Conservation (phyloP, 2,329 filamentous ascomycete species). For the Gnomoniopsis smithogilvyi region DNA sequence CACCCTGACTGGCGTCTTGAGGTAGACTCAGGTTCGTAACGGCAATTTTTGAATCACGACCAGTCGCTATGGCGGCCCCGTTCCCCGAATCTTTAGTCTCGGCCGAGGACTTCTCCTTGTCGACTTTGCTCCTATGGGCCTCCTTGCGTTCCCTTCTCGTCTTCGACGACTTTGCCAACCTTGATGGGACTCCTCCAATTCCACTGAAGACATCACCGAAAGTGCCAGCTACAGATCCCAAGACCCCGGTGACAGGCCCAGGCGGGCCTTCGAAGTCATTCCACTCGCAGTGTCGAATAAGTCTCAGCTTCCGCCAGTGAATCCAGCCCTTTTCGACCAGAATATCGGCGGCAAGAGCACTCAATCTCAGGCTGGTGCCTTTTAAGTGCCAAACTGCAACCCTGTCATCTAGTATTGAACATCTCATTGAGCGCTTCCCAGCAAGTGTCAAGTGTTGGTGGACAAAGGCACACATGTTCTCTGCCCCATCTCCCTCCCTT, state of each 20-base stretch:
- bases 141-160: constrained; percentile 46
- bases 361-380: constrained; percentile 56
- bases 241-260: constrained; percentile 66
- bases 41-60: constrained; percentile 1
- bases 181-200: constrained; percentile 60
- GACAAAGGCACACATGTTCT: constrained; percentile 66
- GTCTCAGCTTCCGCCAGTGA: constrained; percentile 59
- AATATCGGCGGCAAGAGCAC: constrained; percentile 62
- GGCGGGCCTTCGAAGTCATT: constrained; percentile 75
- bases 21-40: neutral
- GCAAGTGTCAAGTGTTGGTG: constrained; percentile 56
- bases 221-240: constrained; percentile 58
- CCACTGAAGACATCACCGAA: constrained; percentile 59
- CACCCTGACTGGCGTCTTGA: neutral
- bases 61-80: constrained; percentile 12
- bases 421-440: constrained; percentile 57
- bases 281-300: constrained; percentile 68
- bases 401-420: constrained; percentile 60
- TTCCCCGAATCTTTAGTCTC: constrained; percentile 20
- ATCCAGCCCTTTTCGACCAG: constrained; percentile 59
- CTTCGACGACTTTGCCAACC: constrained; percentile 55
- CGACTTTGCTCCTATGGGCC: constrained; percentile 23
- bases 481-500: constrained; percentile 63
- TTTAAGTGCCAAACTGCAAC: constrained; percentile 66
- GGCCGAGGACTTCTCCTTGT: neutral